phyloP scores from a whole-genome alignment of 495 filamentous ascomycete species.

The Penicillium odoratum region DNA sequence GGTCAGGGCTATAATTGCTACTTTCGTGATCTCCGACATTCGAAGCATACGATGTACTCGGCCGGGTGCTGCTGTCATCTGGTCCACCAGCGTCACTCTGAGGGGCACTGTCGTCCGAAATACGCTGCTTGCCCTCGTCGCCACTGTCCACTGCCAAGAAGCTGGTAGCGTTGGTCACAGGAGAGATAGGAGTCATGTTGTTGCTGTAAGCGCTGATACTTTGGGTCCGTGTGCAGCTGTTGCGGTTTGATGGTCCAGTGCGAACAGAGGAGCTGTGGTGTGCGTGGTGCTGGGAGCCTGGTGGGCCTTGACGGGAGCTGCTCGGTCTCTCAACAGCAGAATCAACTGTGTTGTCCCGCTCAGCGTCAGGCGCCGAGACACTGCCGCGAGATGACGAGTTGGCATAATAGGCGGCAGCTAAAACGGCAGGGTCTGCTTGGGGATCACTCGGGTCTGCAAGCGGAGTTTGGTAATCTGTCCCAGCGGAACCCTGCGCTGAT shows the following conservation, averaged over 20 bases:
- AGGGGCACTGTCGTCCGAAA: slow-evolving; percentile 30
- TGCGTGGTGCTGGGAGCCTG: slow-evolving; percentile 32
- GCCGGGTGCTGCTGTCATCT: slow-evolving; percentile 31
- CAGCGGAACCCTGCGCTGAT: slow-evolving; percentile 16
- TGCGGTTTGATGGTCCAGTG: slow-evolving; percentile 38
- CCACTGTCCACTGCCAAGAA: slow-evolving; percentile 50
- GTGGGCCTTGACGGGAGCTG: slow-evolving; percentile 33
- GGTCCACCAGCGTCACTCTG: slow-evolving; percentile 30
- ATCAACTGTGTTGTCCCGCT: slow-evolving; percentile 23
- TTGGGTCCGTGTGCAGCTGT: slow-evolving; percentile 47
- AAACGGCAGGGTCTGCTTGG: slow-evolving; percentile 29
- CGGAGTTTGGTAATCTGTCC: slow-evolving; percentile 19
- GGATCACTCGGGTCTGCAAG: slow-evolving; percentile 18
- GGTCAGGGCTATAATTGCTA: slow-evolving; percentile 23
- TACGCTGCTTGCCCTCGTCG: slow-evolving; percentile 37
- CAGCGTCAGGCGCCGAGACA: slow-evolving; percentile 8
- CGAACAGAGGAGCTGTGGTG: slow-evolving; percentile 40
- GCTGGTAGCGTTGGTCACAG: slow-evolving; percentile 54
- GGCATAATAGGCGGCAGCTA: slow-evolving; percentile 36
- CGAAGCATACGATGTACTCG: slow-evolving; percentile 32
- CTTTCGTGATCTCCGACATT: slow-evolving; percentile 19
- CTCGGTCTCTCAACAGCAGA: slow-evolving; percentile 27
- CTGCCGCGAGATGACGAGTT: slow-evolving; percentile 21
- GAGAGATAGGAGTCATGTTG: slow-evolving; percentile 47
- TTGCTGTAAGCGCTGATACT: slow-evolving; percentile 47